A percentile compares a stretch with the other conserved stretches of the same genome.
Conservation (phyloP, 306 rosid genomes). For the Acacia acuminata region DNA sequence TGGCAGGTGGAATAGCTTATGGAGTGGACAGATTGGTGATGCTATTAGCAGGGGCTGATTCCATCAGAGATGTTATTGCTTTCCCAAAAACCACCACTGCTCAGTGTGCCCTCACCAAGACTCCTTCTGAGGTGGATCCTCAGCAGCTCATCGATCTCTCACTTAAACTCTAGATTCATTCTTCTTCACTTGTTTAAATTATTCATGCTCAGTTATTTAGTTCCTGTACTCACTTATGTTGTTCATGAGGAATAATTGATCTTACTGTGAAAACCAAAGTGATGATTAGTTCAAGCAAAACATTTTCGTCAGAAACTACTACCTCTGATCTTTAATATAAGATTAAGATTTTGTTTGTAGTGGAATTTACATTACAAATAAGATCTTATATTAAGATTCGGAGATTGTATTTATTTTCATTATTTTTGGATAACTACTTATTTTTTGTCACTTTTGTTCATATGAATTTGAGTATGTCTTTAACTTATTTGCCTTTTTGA, state of each 20-base stretch:
- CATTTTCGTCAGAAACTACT: too few species aligned
- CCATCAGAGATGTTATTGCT: conserved; percentile 95
- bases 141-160: conserved; percentile 81
- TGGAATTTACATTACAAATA: too few species aligned
- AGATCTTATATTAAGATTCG: too few species aligned
- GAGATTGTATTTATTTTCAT: too few species aligned
- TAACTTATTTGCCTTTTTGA: background rate
- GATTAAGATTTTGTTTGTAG: too few species aligned
- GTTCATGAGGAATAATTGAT: too few species aligned
- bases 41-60: conserved; percentile 82
- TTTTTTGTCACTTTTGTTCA: background rate
- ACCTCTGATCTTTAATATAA: too few species aligned
- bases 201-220: background rate
- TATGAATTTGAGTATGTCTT: background rate
- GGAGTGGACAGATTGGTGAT: conserved; percentile 93
- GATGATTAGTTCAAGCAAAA: too few species aligned
- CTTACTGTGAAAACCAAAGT: too few species aligned
- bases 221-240: too few species aligned
- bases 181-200: background rate
- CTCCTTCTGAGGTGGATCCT: conserved; percentile 90
- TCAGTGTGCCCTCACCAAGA: conserved; percentile 85
- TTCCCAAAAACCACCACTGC: conserved; percentile 96
- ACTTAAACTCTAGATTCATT: conserved; percentile 31
- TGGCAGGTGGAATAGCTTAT: conserved; percentile 84
- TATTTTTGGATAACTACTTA: background rate